These are phyloP conservation scores for Poa annua DNA, from an alignment of 176 grass and related monocot genomes.

Conservation along the genomic window DNA sequence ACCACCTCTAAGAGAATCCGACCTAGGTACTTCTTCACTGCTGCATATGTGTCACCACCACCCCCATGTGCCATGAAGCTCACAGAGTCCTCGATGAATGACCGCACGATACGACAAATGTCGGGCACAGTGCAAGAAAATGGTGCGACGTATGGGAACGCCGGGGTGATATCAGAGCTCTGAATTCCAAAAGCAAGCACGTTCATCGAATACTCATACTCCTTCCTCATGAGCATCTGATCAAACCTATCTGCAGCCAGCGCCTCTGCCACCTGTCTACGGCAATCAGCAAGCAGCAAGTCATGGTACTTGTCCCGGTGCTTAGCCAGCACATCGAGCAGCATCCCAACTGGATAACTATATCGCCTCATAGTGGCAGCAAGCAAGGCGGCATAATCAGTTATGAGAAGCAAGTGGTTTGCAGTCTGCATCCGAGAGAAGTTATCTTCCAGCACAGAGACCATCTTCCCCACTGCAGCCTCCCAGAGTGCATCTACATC, in stretches of 20 bases:
- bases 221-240: slow-evolving; percentile 99
- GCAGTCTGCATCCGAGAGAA: slow-evolving; percentile 97
- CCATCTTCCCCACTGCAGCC: slow-evolving; percentile 86
- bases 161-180: slow-evolving; percentile 89
- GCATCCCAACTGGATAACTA: slow-evolving; percentile 87
- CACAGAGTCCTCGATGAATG: slow-evolving; percentile 94
- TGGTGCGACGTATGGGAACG: slow-evolving; percentile 89
- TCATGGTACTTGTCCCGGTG: slow-evolving; percentile 97
- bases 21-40: slow-evolving; percentile 92
- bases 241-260: slow-evolving; percentile 90
- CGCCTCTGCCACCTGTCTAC: slow-evolving; percentile 84
- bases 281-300: slow-evolving; percentile 90
- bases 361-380: slow-evolving; percentile 83
- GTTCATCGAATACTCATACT: slow-evolving; percentile 99
- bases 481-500: slow-evolving; percentile 94
- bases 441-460: slow-evolving; percentile 90
- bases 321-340: slow-evolving; percentile 86
- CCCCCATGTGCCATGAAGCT: slow-evolving; percentile 98
- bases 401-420: slow-evolving; percentile 95
- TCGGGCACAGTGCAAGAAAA: slow-evolving; percentile 90
- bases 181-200: slow-evolving; percentile 97
- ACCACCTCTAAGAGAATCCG: slow-evolving; percentile 80
- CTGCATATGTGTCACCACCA: slow-evolving; percentile 75
- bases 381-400: slow-evolving; percentile 86
- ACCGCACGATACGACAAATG: slow-evolving; percentile 93